Base-by-base conservation (phyloP, 352 stramenopile genomes). In the Pythium insidiosum region DNA sequence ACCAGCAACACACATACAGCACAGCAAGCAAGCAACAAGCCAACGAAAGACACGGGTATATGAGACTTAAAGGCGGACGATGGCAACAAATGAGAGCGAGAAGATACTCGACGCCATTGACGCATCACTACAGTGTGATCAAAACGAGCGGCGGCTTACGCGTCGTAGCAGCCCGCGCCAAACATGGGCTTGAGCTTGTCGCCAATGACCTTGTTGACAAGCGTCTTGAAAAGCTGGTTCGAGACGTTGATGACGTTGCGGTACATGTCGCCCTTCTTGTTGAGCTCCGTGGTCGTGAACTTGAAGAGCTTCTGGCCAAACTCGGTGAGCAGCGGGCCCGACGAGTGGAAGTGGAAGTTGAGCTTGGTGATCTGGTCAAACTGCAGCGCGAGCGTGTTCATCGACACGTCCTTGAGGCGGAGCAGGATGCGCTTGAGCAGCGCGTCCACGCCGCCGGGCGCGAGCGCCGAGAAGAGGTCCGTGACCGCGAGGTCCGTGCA, bases 181-280 rank as follows among this genome's bases (percentile, higher is more conserved):
- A 83, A 77, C 33, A 54, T 19, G 15, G 65, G 44, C 30, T 36
- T 47, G 47, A 82, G 45, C 42, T 66, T 55, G 16, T 60, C 51
- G 6, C 47, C 49, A 40, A 83, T 60, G 39, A 78, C 24, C 34
- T 69, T 60, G 65, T 83, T 83, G 34, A 78, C 42, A 6, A 77
- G 49, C 33, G 68, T 76, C 29, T 68, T 68, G 47, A 57, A 28
- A 19, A 78, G 36, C 46, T 57, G 64, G 40, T 76, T 46, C 28
- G 62, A 47, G 25, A 73, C 45, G 4, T 55, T 25, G 35, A 69
- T 68, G 41, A 70, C 58, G n/a, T 49, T 57, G 11, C 61, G 74
- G 65, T 80, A 80, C 25, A 68, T 48, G 48, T 72, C 57, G 44
- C 63, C 65, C 68, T 81, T 84, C 63, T 81, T 79, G 68, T 84